Conservation (phyloP, 1,139 yeast species). For the Torulaspora globosa region DNA sequence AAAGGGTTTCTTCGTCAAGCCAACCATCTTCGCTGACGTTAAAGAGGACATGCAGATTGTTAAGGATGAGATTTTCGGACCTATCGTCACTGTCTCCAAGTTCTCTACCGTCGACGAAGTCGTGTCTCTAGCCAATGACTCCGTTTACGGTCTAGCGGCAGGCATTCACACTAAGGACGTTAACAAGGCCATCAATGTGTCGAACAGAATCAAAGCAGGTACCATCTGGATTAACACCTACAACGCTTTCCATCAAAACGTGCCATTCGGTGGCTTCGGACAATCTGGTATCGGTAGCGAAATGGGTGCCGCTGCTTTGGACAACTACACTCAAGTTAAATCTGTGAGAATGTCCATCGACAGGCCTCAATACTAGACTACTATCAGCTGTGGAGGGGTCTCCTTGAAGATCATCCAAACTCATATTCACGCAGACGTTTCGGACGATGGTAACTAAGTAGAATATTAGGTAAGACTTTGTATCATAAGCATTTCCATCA, state of each 20-base stretch:
- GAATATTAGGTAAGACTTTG: not conserved
- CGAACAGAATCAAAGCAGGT: constrained; percentile 65
- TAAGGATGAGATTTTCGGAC: constrained; percentile 81
- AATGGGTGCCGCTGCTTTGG: constrained; percentile 65
- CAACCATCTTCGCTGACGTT: constrained; percentile 75
- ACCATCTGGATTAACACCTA: constrained; percentile 55
- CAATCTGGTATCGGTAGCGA: constrained; percentile 71
- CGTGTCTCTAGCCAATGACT: constrained; percentile 55
- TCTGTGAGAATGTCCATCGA: constrained; percentile 44
- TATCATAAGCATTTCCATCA: constrained; percentile 2
- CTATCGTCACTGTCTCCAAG: constrained; percentile 63
- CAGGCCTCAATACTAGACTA: constrained; percentile 15
- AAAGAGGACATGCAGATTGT: constrained; percentile 62
- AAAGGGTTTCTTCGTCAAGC: constrained; percentile 70
- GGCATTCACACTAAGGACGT: constrained; percentile 62
- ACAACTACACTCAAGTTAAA: constrained; percentile 61
- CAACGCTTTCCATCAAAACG: constrained; percentile 59
- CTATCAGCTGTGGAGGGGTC: not conserved
- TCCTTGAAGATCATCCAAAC: not conserved
- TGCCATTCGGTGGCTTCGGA: constrained; percentile 59
- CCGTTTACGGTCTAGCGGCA: constrained; percentile 70
- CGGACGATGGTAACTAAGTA: not conserved
- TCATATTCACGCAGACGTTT: constrained; percentile 1
- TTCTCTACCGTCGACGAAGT: constrained; percentile 63
- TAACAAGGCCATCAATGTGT: constrained; percentile 53